Conservation (phyloP, 2,329 filamentous ascomycete genomes). For the Clonostachys byssicola region DNA sequence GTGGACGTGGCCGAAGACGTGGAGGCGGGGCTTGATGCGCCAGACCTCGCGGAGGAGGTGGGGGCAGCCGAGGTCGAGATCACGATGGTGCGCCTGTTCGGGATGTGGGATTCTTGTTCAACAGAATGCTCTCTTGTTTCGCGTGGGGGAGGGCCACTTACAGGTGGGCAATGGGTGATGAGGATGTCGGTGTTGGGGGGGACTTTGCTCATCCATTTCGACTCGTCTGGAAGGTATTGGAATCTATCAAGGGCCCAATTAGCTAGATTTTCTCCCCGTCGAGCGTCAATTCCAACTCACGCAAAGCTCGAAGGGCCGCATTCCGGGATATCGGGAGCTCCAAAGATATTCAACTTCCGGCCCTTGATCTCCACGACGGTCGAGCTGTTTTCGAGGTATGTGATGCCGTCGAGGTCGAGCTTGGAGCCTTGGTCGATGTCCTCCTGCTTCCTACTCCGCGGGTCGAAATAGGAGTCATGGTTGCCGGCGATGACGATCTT, state of each 20-base stretch:
- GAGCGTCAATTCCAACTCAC: constrained; percentile 13
- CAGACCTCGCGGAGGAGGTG: constrained; percentile 68
- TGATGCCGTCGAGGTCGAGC: constrained; percentile 63
- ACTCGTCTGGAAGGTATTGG: constrained; percentile 61
- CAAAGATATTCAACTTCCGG: constrained; percentile 61
- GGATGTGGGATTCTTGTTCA: too few relatives aligned
- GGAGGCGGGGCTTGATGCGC: constrained; percentile 69
- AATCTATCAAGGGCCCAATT: constrained; percentile 40
- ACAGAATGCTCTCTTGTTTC: constrained; percentile 1
- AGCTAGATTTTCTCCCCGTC: neutral
- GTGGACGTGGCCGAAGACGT: constrained; percentile 86
- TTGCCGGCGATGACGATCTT: constrained; percentile 86
- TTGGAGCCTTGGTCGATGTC: constrained; percentile 46
- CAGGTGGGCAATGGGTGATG: constrained; percentile 76
- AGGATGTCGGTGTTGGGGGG: constrained; percentile 73
- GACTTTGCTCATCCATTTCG: constrained; percentile 70
- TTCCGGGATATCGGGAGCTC: constrained; percentile 73
- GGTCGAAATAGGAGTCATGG: constrained; percentile 84
- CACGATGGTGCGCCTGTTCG: constrained; percentile 59
- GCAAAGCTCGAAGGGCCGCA: constrained; percentile 70
- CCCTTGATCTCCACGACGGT: constrained; percentile 59
- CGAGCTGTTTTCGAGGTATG: constrained; percentile 71
- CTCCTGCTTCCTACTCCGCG: constrained; percentile 49
- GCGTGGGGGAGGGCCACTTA: constrained; percentile 17
- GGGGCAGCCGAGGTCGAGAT: constrained; percentile 66